These are phyloP conservation scores for Trichoderma citrinoviride DNA, from an alignment of 2,329 filamentous ascomycete genomes.

Conservation along the genomic window DNA sequence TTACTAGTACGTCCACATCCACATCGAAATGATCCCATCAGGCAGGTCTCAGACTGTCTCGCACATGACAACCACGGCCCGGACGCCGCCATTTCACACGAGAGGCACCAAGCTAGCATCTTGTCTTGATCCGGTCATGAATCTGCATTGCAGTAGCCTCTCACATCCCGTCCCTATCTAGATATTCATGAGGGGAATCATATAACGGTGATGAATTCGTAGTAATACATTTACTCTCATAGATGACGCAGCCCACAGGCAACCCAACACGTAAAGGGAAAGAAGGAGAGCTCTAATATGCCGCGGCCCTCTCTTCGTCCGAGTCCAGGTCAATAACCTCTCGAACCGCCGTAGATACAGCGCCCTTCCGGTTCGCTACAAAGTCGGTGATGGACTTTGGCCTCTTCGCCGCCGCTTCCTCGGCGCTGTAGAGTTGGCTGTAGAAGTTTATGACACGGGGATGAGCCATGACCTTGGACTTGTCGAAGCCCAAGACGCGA, in stretches of 20 bases:
- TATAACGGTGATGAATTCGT: neutral
- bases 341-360: constrained; percentile 13
- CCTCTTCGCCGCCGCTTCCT: constrained; percentile 45
- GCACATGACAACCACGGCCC: neutral
- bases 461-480: constrained; percentile 90
- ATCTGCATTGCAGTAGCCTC: neutral
- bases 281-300: constrained; percentile 41
- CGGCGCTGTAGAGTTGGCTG: constrained; percentile 72
- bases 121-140: neutral
- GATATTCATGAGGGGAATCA: constrained; percentile 14
- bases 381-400: constrained; percentile 41
- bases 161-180: neutral
- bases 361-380: constrained; percentile 36
- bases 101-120: neutral
- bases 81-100: neutral
- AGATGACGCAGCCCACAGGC: neutral
- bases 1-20: neutral
- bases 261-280: constrained; percentile 30
- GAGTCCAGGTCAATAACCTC: constrained; percentile 43
- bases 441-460: constrained; percentile 85
- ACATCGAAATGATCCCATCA: neutral
- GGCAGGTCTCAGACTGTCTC: neutral
- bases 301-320: constrained; percentile 47
- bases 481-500: constrained; percentile 85
- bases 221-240: constrained; percentile 14